Base-by-base conservation (phyloP, 73 alveolate species). In the Paraurostyla sp. region DNA sequence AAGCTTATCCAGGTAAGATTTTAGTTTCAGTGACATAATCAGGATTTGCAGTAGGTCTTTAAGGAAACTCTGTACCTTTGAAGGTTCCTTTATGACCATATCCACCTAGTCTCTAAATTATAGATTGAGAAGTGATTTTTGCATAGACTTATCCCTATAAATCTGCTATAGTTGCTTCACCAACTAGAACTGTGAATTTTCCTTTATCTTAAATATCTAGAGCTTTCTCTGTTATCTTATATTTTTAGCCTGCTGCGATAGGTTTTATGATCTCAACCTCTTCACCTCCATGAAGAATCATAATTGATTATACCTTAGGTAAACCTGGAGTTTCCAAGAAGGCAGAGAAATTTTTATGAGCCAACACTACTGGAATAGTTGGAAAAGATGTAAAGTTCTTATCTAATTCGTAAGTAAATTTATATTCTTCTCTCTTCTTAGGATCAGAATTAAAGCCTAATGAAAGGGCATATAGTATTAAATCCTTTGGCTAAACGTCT, bases 21-120 rank as follows among this genome's bases (percentile, higher is more conserved):
- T 59, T 78, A 42, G 89, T 80, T 38, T 36, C 92, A 27, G 88
- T 59, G 11, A 57, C 91, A 18, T 63, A 62, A 80, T 90, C 91
- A 15, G 98, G 96, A 13, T 85, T 60, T 65, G 94, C 92, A 48
- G 81, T 78, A 23, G 98, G 98, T n/a, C 63, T 63, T 20, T 58
- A 9, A 4, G 62, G 63, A 18, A 35, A 41, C 13, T 4, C 86
- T 62, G 90, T 96, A 84, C 13, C 30, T 35, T 56, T 76, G 51
- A 84, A 82, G n/a, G 51, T 48, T 23, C 94, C 94, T 35, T 88
- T 88, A 68, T 63, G 88, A 22, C 99, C 99, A 63, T 92, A 96
- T 1, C 98, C 99, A 48, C 99, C 99, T 42, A 96, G 65, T 33
- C 96, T 95, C 83, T 97, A 73, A 32, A 96, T 89, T 82, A 91